Conservation (phyloP, 768 basidiomycete genomes). For the Pholiota conissans region DNA sequence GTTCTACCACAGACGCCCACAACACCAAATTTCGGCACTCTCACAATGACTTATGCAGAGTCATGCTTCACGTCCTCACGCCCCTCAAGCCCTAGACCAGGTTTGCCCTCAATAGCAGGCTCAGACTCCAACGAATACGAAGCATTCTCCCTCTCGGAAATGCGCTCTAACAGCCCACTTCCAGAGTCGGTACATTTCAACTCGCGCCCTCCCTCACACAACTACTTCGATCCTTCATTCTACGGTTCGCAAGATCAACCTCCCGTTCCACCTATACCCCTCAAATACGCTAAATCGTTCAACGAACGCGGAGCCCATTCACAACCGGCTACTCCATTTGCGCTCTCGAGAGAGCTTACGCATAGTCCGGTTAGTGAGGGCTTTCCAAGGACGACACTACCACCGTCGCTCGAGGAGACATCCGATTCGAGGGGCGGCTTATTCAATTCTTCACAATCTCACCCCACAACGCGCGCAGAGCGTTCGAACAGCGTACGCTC, state of each 20-base stretch:
- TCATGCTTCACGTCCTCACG: conserved; percentile 10
- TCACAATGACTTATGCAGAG: conserved; percentile 7
- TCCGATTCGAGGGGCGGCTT: neutral
- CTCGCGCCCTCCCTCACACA: conserved; percentile 42
- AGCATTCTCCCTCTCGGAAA: conserved; percentile 21
- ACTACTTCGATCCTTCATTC: conserved; percentile 42
- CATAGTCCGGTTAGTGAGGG: neutral
- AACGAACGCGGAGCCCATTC: conserved; percentile 10
- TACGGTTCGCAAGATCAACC: conserved; percentile 32
- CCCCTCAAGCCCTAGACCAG: conserved; percentile 3
- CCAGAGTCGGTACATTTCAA: conserved; percentile 50
- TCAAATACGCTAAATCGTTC: conserved; percentile 15
- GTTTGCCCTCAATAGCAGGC: conserved; percentile 14
- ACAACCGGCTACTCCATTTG: conserved; percentile 14
- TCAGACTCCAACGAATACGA: conserved; percentile 36
- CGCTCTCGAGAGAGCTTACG: neutral
- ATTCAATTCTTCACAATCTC: neutral
- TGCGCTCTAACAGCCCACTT: conserved; percentile 42
- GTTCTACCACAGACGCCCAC: conserved; percentile 39
- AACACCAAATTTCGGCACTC: conserved; percentile 12
- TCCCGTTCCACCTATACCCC: conserved; percentile 34
- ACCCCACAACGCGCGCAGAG: neutral
- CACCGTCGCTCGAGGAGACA: neutral
- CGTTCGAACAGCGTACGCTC: conserved; percentile 12
- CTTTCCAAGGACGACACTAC: neutral